Evolutionary conservation across 441 rosid species (phyloP).

Genomic region (Corymbia calophylla): DNA sequence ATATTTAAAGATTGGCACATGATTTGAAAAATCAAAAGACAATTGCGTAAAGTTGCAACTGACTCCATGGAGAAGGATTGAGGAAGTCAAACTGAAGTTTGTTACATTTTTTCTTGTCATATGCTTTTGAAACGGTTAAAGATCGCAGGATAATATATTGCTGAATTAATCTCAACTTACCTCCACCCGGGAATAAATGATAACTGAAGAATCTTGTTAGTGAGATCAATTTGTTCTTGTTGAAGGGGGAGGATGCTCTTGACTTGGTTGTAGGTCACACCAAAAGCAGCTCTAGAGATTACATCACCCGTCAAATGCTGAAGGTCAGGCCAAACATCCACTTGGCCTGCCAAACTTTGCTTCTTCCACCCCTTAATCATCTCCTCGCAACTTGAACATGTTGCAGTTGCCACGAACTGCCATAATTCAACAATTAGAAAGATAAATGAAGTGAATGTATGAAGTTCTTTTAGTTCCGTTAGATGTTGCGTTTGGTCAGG

Average conservation of each 20-base stretch:
- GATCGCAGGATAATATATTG: neutral
- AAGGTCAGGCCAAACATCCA: neutral
- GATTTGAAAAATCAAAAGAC: neutral
- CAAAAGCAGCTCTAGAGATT: neutral
- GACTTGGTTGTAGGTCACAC: neutral
- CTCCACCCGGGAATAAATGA: neutral
- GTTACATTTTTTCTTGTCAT: neutral
- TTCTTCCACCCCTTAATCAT: neutral
- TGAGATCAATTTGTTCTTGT: neutral
- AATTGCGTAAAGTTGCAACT: neutral
- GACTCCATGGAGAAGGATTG: neutral
- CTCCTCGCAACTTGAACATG: neutral
- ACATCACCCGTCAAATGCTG: neutral
- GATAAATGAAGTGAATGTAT: neutral
- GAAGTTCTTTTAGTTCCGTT: neutral
- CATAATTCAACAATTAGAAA: neutral
- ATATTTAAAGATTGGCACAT: neutral
- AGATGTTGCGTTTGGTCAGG: neutral
- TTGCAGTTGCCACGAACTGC: neutral
- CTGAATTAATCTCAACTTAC: neutral
- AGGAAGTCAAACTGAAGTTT: neutral
- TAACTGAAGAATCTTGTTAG: neutral
- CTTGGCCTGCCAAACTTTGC: neutral
- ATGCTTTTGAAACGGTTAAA: neutral
- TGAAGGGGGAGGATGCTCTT: neutral